Evolutionary conservation across 2,329 filamentous ascomycete genomes (phyloP).

Genomic region (Penicillium sp.): DNA sequence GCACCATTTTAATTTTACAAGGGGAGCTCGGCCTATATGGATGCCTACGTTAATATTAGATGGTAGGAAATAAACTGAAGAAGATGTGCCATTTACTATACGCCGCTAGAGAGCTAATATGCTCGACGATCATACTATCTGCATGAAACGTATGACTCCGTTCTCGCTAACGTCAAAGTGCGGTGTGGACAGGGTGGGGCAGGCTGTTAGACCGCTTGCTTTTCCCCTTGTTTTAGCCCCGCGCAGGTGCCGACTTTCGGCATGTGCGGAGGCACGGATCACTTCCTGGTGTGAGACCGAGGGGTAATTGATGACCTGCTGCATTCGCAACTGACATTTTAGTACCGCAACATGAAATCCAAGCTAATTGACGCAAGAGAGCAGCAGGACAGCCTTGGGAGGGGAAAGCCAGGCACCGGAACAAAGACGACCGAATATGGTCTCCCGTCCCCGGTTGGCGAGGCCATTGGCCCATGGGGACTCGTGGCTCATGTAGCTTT

Average conservation of each 20-base stretch:
- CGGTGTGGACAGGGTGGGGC: not conserved
- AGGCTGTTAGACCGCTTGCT: not conserved
- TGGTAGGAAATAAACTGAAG: too few relatives aligned
- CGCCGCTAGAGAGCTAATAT: too few relatives aligned
- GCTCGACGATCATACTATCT: not conserved
- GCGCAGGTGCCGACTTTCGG: not conserved
- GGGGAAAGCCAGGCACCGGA: not conserved
- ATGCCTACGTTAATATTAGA: not conserved
- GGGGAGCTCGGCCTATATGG: too few relatives aligned
- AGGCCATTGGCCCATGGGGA: not conserved
- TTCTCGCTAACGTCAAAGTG: not conserved
- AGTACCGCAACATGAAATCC: not conserved
- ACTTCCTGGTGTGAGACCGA: conserved; percentile 8
- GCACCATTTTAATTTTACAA: too few relatives aligned
- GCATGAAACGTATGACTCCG: not conserved
- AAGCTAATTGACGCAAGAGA: not conserved
- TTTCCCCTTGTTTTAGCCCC: not conserved
- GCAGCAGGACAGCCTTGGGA: too few relatives aligned
- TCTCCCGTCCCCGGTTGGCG: not conserved
- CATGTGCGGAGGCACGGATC: conserved; percentile 9
- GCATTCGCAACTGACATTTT: not conserved
- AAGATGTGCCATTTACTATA: too few relatives aligned
- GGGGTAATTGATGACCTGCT: not conserved
- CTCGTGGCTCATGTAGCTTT: not conserved
- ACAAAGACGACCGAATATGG: not conserved